Percentiles rank a stretch among this genome's conserved stretches.
Conservation (phyloP, 2,329 filamentous ascomycete species). For the Lecanosticta acicola region DNA sequence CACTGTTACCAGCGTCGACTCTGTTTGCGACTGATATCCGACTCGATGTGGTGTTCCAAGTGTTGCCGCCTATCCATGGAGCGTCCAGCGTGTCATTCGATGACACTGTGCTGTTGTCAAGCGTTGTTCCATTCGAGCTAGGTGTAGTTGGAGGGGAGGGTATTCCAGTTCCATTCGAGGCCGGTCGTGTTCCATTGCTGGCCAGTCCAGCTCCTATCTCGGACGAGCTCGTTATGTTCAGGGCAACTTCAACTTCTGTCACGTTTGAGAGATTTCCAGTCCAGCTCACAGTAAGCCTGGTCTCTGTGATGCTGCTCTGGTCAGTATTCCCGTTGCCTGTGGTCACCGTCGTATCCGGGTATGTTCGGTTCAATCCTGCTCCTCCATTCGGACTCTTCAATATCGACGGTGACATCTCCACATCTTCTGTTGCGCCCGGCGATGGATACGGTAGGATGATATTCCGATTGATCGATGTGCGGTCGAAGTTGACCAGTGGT, state of each 20-base stretch:
- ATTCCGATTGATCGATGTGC: neutral
- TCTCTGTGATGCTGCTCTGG: no score
- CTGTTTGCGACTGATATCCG: neutral
- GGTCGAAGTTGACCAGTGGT: neutral
- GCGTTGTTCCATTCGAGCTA: neutral
- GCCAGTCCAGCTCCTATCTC: no score
- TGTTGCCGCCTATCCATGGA: neutral
- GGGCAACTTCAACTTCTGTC: no score
- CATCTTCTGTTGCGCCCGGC: neutral
- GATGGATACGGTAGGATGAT: neutral
- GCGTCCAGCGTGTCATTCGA: neutral
- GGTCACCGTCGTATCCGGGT: neutral
- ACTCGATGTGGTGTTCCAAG: neutral
- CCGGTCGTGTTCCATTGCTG: no score
- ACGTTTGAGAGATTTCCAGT: no score
- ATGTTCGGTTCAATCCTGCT: neutral
- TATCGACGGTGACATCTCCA: neutral
- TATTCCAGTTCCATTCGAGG: neutral
- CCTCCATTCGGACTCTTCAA: neutral
- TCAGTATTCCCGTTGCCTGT: no score
- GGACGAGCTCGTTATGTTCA: no score
- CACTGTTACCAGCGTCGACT: slow-evolving; percentile 4
- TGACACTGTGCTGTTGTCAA: neutral
- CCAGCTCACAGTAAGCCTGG: no score
- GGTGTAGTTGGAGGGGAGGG: neutral